Base-by-base conservation (phyloP, 805 yeast species). In the Metschnikowia amazonensis region DNA sequence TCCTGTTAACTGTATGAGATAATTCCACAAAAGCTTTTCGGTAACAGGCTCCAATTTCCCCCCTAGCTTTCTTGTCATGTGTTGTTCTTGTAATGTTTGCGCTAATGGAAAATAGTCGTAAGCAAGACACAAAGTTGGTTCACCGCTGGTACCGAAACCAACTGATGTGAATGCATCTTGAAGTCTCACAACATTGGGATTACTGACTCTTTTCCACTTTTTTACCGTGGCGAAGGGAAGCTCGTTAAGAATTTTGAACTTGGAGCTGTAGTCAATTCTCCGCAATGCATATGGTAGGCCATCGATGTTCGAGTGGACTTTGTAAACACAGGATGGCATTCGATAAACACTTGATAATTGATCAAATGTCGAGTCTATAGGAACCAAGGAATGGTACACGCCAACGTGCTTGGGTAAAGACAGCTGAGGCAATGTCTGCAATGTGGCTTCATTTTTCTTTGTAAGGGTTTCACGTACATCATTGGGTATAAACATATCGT, bases 21-120 rank as follows among this genome's bases (percentile, higher is more conserved):
- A 87, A 28, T 70, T 66, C 97, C 97, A 89, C 37, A 92, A 64
- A 9, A 79, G 59, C 7, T 79, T 77, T 59, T 84, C 89, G 0
- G 84, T 80, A 2, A 86, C 70, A 20, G 76, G 73, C 49, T 73
- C 78, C 4, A 74, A 70, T 46, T 65, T 67, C 32, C 60, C 63
- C 51, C 63, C 69, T 57, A 60, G 58, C 45, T 57, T 70, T 36
- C 76, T 67, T 39, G 74, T 70, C 53, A 81, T 72, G 66, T 88
- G 94, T 16, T 75, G 72, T 49, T 89, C 96, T 46, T 72, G 69
- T 39, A 92, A 67, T 1, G 95, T 86, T 45, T 70, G 69, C 1
- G 95, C 76, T 49, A 80, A 71, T 20, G 99, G 97, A 63, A 77
- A 86, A 62, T 81, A 94, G 59, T 92, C 97, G 65, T 89, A 88